Evolutionary conservation across 225 moss, liverwort and hornwort genomes (phyloP).

Genomic region (Pleurozium schreberi): DNA sequence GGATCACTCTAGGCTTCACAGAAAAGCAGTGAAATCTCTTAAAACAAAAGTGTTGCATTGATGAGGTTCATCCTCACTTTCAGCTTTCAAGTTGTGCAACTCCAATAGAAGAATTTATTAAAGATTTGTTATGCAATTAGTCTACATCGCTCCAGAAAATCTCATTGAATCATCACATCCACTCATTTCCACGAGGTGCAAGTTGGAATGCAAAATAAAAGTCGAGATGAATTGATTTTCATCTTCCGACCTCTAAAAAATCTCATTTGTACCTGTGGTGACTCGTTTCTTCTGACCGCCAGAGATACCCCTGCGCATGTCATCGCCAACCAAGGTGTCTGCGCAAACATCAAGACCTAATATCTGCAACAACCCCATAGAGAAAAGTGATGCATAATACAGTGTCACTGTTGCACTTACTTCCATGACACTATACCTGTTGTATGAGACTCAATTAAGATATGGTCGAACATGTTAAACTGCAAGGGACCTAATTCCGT

Average conservation of each 20-base stretch:
- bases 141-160: background rate
- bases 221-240: background rate
- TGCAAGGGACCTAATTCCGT: background rate
- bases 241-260: background rate
- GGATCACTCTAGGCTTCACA: background rate
- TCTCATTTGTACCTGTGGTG: constrained; percentile 24
- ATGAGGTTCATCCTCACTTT: background rate
- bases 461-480: background rate
- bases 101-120: background rate
- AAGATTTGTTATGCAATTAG: background rate
- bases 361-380: constrained; percentile 3
- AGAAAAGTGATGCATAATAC: background rate
- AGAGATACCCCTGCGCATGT: constrained; percentile 44
- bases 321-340: constrained; percentile 43
- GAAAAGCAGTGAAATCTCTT: background rate
- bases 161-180: background rate
- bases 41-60: background rate
- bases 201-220: background rate
- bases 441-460: background rate
- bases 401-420: background rate
- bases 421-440: background rate
- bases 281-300: constrained; percentile 52
- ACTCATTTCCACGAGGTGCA: background rate
- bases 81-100: background rate
- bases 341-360: constrained; percentile 54